Evolutionary conservation across 2,329 filamentous ascomycete species (phyloP), one percentile per base, ranked within the genome.

Genomic region (Trichoderma cornu-damae): DNA sequence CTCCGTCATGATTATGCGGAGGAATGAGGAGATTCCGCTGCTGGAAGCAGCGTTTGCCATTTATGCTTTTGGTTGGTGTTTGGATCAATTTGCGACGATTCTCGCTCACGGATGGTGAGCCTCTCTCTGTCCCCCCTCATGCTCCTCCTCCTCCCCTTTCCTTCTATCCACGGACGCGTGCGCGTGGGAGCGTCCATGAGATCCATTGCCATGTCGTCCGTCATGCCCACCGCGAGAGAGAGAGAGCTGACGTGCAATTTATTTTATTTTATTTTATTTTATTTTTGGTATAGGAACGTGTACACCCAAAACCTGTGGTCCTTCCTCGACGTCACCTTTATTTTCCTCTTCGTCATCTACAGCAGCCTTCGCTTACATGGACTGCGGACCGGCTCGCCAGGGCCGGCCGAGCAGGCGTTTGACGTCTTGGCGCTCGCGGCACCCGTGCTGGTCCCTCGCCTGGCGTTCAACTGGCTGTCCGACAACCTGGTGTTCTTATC

Each of bases 231-330:
- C n/a, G n/a, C n/a, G n/a, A n/a, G 2, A 18, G 11, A 16, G 26
- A 6, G 14, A 16, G 12, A 16, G 18, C 56, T 58, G 34, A 58
- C 22, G 3, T 37, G n/a, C n/a, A n/a, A n/a, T n/a, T n/a, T n/a
- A n/a, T n/a, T n/a, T n/a, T n/a, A n/a, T n/a, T n/a, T n/a, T n/a
- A n/a, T n/a, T n/a, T n/a, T n/a, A n/a, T n/a, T n/a, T n/a, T n/a
- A n/a, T n/a, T 1, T 16, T 22, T 6, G 4, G 4, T 14, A 58
- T 47, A 82, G 88, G 88, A 82, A 84, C 58, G 89, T 94, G 1
- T 92, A 94, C 66, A 91, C 89, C 0, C 89, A 95, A 69, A 93
- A 94, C 64, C 75, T 95, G 3, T 95, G 90, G 90, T 90, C 89
- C 0, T 94, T 95, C 65, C 79, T 95, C 14, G 90, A 94, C 68